A percentile compares a stretch with the other conserved stretches of the same genome.
These are phyloP conservation scores for Leishmania amazonensis DNA, from an alignment of 208 protist genomes.

Conservation along the genomic window DNA sequence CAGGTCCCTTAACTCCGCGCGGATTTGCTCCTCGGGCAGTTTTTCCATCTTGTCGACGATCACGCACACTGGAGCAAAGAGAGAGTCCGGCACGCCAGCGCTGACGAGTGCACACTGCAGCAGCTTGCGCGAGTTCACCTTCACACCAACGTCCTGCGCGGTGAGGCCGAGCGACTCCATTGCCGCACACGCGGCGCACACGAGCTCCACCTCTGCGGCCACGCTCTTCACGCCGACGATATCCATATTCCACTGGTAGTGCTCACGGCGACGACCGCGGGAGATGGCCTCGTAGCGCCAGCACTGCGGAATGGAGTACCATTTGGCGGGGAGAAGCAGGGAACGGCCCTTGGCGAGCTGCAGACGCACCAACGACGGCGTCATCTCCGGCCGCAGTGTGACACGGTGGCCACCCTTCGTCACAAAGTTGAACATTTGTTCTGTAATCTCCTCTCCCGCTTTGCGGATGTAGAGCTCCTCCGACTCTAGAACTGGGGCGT, in stretches of 20 bases:
- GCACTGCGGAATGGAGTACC: conserved; percentile 96
- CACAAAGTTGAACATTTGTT: conserved; percentile 97
- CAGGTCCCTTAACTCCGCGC: conserved; percentile 64
- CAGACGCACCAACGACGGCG: conserved; percentile 92
- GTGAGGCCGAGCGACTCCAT: conserved; percentile 85
- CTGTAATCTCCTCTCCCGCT: conserved; percentile 96
- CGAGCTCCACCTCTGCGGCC: conserved; percentile 93
- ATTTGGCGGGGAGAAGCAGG: conserved; percentile 93
- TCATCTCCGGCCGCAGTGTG: conserved; percentile 96
- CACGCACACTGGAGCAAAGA: conserved; percentile 93
- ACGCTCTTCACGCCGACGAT: conserved; percentile 93
- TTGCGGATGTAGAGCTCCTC: conserved; percentile 95
- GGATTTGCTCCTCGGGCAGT: conserved; percentile 85
- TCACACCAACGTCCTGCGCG: conserved; percentile 92
- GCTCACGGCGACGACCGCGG: conserved; percentile 93
- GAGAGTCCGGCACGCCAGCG: conserved; percentile 72
- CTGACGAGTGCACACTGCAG: conserved; percentile 84
- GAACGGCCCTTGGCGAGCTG: conserved; percentile 90
- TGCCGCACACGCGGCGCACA: conserved; percentile 85
- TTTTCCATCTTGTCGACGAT: conserved; percentile 97
- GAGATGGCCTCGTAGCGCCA: conserved; percentile 97
- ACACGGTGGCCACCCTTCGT: conserved; percentile 93
- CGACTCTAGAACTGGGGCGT: conserved; percentile 94
- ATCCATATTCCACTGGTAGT: conserved; percentile 98
- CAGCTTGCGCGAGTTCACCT: conserved; percentile 92